Evolutionary conservation across 1,284 basidiomycete genomes (phyloP).

Genomic region (Microbotryum silenes-acaulis): DNA sequence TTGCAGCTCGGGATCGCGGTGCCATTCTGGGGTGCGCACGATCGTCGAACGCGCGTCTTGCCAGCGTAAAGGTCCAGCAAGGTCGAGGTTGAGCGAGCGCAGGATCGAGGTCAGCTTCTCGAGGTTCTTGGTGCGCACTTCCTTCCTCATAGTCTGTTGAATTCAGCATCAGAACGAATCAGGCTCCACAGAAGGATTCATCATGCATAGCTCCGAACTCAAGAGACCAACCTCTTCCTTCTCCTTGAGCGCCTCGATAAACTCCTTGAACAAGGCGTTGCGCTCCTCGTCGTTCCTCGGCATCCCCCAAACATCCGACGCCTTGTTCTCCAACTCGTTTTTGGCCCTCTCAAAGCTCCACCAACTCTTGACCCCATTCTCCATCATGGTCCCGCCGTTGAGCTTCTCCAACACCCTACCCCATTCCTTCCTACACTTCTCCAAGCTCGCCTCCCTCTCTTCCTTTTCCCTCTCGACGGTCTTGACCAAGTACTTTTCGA

Average conservation of each 20-base stretch:
- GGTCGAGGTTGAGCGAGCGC: conserved; percentile 52
- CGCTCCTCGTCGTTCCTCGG: conserved; percentile 69
- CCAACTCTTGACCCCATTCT: conserved; percentile 37
- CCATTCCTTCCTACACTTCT: conserved; percentile 29
- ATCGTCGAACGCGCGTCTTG: conserved; percentile 68
- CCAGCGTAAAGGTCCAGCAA: conserved; percentile 85
- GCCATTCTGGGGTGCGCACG: conserved; percentile 67
- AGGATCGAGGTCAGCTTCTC: conserved; percentile 51
- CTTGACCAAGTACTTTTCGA: conserved; percentile 41
- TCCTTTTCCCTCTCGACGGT: conserved; percentile 31
- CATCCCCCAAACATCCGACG: conserved; percentile 33
- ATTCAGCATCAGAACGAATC: background rate
- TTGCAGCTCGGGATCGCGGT: conserved; percentile 60
- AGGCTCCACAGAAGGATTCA: background rate
- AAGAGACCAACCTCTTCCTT: conserved; percentile 63
- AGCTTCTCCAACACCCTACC: conserved; percentile 24
- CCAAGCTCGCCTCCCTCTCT: conserved; percentile 29
- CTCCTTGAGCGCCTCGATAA: conserved; percentile 69
- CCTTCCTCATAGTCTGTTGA: conserved; percentile 36
- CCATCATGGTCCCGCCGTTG: conserved; percentile 26
- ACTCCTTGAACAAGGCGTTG: conserved; percentile 78
- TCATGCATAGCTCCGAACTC: background rate
- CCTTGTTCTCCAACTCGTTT: conserved; percentile 22
- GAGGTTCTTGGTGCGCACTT: conserved; percentile 64
- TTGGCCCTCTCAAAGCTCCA: conserved; percentile 37